A percentile compares a stretch with the other conserved stretches of the same genome.
Evolutionary conservation across 768 basidiomycete genomes (phyloP).

Genomic region (Calocera viscosa): DNA sequence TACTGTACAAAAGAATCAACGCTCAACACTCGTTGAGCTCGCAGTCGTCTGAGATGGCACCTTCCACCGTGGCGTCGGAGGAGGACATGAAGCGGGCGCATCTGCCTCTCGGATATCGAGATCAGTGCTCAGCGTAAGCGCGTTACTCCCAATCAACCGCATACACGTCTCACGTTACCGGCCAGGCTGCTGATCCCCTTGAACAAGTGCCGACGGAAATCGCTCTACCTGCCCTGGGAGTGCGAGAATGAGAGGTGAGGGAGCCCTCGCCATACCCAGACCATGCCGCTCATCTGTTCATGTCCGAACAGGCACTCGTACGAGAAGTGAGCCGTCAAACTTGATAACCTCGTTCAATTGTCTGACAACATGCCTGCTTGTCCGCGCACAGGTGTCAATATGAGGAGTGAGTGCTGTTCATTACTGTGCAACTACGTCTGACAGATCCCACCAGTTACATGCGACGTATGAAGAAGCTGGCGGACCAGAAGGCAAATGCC

Average conservation of each 20-base stretch:
- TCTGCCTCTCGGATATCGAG: conserved; percentile 75
- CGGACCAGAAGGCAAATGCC: conserved; percentile 44
- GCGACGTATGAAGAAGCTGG: conserved; percentile 73
- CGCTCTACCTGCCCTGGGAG: conserved; percentile 77
- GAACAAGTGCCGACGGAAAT: conserved; percentile 71
- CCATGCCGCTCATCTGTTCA: background rate
- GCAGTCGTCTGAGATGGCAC: conserved; percentile 58
- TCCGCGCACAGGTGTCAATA: conserved; percentile 73
- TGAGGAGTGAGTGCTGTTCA: conserved; percentile 58
- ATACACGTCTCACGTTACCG: conserved; percentile 12
- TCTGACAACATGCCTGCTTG: background rate
- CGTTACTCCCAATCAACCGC: background rate
- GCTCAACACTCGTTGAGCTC: background rate
- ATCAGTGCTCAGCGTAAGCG: conserved; percentile 79
- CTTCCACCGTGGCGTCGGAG: conserved; percentile 70
- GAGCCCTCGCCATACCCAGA: conserved; percentile 26
- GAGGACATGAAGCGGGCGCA: conserved; percentile 60
- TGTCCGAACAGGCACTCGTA: conserved; percentile 27
- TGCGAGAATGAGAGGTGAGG: conserved; percentile 84
- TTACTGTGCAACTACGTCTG: background rate
- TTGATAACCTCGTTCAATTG: conserved; percentile 5
- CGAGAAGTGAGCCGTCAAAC: conserved; percentile 28
- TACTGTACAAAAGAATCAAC: background rate
- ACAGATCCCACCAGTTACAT: conserved; percentile 46
- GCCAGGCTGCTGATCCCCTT: conserved; percentile 71